phyloP scores from a whole-genome alignment of 1,139 yeast species.

The Kurtzmaniella quercitrusa region DNA sequence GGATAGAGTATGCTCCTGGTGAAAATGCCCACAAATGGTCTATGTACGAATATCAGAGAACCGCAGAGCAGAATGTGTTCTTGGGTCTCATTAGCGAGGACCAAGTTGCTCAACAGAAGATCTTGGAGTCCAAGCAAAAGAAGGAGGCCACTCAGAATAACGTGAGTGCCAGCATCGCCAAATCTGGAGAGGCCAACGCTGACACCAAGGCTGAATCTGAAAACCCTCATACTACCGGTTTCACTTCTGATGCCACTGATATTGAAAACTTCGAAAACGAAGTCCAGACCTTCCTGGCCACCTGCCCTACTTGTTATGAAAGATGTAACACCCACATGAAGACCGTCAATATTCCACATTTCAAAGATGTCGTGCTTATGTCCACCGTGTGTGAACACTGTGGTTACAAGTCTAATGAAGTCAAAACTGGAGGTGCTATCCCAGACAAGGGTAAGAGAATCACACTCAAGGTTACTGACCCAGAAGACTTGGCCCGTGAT shows the following conservation, averaged over 20 bases:
- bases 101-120: constrained; percentile 57
- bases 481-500: constrained; percentile 93
- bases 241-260: constrained; percentile 65
- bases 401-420: constrained; percentile 96
- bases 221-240: constrained; percentile 48
- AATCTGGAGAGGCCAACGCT: constrained; percentile 6
- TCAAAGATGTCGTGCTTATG: constrained; percentile 96
- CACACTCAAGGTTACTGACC: constrained; percentile 73
- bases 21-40: constrained; percentile 93
- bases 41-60: constrained; percentile 73
- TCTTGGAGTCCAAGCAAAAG: constrained; percentile 33
- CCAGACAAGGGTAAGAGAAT: constrained; percentile 81
- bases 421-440: constrained; percentile 96
- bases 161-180: constrained; percentile 21
- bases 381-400: constrained; percentile 89
- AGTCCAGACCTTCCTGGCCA: constrained; percentile 88
- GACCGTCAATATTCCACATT: constrained; percentile 93
- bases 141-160: constrained; percentile 34
- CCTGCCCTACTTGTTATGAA: constrained; percentile 84
- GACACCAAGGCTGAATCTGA: constrained; percentile 4
- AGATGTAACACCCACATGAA: constrained; percentile 95
- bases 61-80: constrained; percentile 82
- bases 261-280: constrained; percentile 83
- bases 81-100: constrained; percentile 86
- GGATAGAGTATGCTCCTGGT: constrained; percentile 88